Conservation (phyloP, 805 yeast genomes). For the Metschnikowia vanudenii region DNA sequence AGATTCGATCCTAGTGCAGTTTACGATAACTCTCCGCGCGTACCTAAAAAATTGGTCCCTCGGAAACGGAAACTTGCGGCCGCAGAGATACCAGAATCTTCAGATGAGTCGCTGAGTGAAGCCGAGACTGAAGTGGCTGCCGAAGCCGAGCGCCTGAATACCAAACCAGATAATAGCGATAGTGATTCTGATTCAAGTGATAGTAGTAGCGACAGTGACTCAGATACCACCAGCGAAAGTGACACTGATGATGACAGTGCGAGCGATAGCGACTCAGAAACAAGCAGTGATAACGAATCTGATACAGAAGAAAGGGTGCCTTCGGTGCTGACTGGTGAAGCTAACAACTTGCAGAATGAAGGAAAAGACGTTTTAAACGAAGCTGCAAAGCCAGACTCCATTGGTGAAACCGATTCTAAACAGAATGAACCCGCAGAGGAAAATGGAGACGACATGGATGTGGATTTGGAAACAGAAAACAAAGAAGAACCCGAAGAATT, state of each 20-base stretch:
- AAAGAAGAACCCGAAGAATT: slow-evolving; percentile 9
- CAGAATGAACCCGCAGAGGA: neutral
- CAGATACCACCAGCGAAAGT: slow-evolving; percentile 9
- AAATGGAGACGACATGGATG: neutral
- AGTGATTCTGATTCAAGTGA: slow-evolving; percentile 15
- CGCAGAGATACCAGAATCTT: slow-evolving; percentile 7
- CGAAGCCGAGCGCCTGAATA: neutral
- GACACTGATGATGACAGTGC: slow-evolving; percentile 12
- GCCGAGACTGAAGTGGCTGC: slow-evolving; percentile 3
- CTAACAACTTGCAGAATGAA: neutral
- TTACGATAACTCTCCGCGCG: slow-evolving; percentile 16
- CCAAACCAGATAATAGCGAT: neutral
- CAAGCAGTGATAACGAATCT: neutral
- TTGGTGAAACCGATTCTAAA: neutral
- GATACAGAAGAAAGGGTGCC: too few relatives aligned
- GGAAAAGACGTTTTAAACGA: neutral
- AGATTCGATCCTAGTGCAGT: slow-evolving; percentile 54
- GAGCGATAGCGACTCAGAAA: slow-evolving; percentile 11
- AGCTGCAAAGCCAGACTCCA: neutral
- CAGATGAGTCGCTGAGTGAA: slow-evolving; percentile 10
- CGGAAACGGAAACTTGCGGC: slow-evolving; percentile 21
- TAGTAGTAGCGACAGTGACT: slow-evolving; percentile 19
- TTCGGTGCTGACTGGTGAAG: neutral
- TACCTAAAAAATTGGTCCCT: slow-evolving; percentile 11
- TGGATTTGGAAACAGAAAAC: neutral